Conservation (phyloP, 192 early-diverging fungal species). For the Coemansia sp. region DNA sequence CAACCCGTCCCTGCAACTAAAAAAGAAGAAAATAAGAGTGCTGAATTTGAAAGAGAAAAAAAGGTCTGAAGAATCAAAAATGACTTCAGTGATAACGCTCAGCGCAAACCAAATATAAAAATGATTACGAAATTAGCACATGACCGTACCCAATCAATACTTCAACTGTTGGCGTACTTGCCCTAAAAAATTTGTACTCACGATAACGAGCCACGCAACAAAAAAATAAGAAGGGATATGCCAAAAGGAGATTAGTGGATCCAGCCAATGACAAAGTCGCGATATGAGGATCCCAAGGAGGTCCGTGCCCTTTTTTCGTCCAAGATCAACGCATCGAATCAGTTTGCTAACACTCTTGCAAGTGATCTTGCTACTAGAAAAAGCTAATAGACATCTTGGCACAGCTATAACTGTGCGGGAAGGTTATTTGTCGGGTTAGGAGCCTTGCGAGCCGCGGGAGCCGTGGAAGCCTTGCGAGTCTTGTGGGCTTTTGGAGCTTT, state of each 20-base stretch:
- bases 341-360: neutral
- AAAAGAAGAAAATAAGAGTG: neutral
- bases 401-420: too few relatives aligned
- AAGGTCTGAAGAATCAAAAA: neutral
- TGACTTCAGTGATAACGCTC: neutral
- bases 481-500: too few relatives aligned
- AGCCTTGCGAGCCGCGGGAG: too few relatives aligned
- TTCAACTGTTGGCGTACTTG: too few relatives aligned
- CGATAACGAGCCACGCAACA: too few relatives aligned
- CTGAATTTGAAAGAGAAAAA: neutral
- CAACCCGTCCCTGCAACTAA: neutral
- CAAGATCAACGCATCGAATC: neutral
- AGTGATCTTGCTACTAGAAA: neutral
- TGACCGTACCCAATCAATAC: neutral
- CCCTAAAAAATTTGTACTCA: too few relatives aligned
- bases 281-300: constrained; percentile 3
- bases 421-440: too few relatives aligned
- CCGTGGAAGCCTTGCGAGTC: too few relatives aligned
- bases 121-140: too few relatives aligned
- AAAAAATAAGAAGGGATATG: neutral
- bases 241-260: constrained; percentile 2
- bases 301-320: neutral
- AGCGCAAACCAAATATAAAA: neutral
- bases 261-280: constrained; percentile 13
- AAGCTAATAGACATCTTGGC: too few relatives aligned